Conservation (phyloP, 2,329 filamentous ascomycete species). For the Ophiostoma pallidulum region DNA sequence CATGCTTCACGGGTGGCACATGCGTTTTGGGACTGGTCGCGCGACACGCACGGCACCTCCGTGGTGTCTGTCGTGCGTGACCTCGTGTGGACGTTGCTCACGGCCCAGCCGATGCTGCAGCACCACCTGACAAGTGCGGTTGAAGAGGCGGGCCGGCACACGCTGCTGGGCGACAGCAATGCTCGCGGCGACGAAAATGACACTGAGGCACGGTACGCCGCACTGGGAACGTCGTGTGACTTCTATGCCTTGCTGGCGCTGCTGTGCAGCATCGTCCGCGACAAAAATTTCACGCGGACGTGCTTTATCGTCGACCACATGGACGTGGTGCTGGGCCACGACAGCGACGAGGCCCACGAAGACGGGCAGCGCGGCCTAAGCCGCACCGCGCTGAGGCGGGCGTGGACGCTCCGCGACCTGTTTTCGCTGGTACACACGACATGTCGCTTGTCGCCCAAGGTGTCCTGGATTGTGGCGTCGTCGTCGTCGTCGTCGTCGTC, state of each 20-base stretch:
- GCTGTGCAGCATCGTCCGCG: background rate
- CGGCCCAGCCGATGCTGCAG: background rate
- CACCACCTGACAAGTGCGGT: background rate
- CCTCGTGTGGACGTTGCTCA: background rate
- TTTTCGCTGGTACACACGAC: background rate
- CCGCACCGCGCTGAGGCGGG: background rate
- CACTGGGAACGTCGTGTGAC: background rate
- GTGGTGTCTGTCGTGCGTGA: background rate
- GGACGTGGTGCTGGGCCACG: background rate
- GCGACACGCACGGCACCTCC: background rate
- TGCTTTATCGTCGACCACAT: background rate
- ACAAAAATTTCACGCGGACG: background rate
- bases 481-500: too few species aligned
- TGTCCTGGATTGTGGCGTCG: background rate
- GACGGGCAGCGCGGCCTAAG: background rate
- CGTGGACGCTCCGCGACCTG: background rate
- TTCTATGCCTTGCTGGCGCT: background rate
- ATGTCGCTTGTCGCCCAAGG: background rate
- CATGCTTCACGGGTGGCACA: background rate
- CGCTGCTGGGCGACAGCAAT: background rate
- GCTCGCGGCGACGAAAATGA: too few species aligned
- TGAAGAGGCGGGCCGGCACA: background rate
- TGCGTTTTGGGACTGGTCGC: background rate
- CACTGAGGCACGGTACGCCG: background rate
- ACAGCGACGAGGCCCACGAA: background rate